Evolutionary conservation across 164 flowering plant species (phyloP).

Genomic region (Platanus orientalis): DNA sequence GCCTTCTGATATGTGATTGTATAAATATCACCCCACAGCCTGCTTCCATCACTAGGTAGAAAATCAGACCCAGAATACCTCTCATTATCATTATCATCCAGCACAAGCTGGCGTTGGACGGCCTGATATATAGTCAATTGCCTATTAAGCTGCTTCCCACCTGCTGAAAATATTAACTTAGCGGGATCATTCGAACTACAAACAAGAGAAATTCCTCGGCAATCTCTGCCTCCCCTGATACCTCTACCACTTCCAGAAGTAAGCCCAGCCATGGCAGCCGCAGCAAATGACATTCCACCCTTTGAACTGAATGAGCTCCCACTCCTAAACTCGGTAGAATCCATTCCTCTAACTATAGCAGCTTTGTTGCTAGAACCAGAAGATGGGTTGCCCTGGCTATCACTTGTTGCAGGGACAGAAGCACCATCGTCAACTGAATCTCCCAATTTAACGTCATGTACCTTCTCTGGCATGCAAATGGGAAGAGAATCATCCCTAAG

Average conservation of each 20-base stretch:
- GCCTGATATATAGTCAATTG: constrained; percentile 92
- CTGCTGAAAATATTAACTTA: constrained; percentile 68
- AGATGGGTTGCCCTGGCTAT: too few species aligned
- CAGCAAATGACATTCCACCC: constrained; percentile 95
- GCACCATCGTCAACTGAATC: constrained; percentile 66
- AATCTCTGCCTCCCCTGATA: constrained; percentile 72
- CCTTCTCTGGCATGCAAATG: constrained; percentile 74
- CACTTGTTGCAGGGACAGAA: constrained; percentile 47
- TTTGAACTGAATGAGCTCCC: constrained; percentile 65
- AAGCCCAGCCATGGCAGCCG: constrained; percentile 97
- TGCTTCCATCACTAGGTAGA: constrained; percentile 76
- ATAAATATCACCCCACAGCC: constrained; percentile 83
- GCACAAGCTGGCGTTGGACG: constrained; percentile 80
- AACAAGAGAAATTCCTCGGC: constrained; percentile 57
- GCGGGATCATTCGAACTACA: constrained; percentile 68
- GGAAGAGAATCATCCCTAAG: constrained; percentile 74
- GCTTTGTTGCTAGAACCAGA: constrained; percentile 70
- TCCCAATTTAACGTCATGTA: constrained; percentile 90
- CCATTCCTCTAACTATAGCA: constrained; percentile 47
- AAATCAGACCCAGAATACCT: constrained; percentile 60
- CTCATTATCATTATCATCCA: constrained; percentile 86
- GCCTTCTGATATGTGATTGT: constrained; percentile 85
- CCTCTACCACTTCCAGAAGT: constrained; percentile 77
- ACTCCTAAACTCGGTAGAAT: constrained; percentile 54
- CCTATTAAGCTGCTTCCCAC: constrained; percentile 86